Evolutionary conservation across 2,329 filamentous ascomycete genomes (phyloP).

Genomic region (Bertia moriformis): DNA sequence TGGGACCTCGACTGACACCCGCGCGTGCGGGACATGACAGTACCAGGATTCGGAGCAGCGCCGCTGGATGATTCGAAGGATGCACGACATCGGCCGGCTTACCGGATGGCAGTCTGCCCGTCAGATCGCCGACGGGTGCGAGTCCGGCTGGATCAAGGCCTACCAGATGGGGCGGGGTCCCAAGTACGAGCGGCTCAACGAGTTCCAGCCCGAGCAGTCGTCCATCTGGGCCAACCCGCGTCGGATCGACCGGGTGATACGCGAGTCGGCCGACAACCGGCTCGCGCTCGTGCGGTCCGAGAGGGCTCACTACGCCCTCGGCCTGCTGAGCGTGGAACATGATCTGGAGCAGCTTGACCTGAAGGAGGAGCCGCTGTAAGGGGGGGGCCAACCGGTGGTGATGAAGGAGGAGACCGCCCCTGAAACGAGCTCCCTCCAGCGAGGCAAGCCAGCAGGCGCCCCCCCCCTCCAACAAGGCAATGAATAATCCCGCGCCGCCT

Average conservation of each 20-base stretch:
- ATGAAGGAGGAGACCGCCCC: background rate
- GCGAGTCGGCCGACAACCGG: constrained; percentile 24
- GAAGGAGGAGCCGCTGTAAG: constrained; percentile 17
- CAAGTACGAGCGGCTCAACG: constrained; percentile 43
- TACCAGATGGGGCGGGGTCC: constrained; percentile 62
- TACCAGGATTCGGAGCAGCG: constrained; percentile 61
- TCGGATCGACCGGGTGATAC: constrained; percentile 34
- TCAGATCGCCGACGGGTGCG: constrained; percentile 71
- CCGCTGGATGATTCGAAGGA: constrained; percentile 59
- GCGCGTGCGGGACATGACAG: too few relatives aligned
- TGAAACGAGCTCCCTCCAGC: background rate
- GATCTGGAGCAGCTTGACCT: constrained; percentile 54
- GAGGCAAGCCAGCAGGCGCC: too few relatives aligned
- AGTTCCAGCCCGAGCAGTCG: constrained; percentile 18
- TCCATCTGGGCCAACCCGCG: constrained; percentile 33
- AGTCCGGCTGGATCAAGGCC: constrained; percentile 68
- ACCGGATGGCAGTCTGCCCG: constrained; percentile 79
- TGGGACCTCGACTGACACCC: background rate
- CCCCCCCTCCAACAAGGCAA: too few relatives aligned
- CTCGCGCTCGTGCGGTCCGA: constrained; percentile 49
- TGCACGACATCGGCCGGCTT: constrained; percentile 62
- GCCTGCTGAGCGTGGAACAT: constrained; percentile 63
- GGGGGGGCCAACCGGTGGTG: constrained; percentile 14
- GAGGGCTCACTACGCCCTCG: constrained; percentile 62
- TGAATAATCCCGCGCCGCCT: too few relatives aligned